Evolutionary conservation across 2,329 filamentous ascomycete genomes (phyloP), one percentile per base, ranked within the genome.

Genomic region (Coniella vitis): DNA sequence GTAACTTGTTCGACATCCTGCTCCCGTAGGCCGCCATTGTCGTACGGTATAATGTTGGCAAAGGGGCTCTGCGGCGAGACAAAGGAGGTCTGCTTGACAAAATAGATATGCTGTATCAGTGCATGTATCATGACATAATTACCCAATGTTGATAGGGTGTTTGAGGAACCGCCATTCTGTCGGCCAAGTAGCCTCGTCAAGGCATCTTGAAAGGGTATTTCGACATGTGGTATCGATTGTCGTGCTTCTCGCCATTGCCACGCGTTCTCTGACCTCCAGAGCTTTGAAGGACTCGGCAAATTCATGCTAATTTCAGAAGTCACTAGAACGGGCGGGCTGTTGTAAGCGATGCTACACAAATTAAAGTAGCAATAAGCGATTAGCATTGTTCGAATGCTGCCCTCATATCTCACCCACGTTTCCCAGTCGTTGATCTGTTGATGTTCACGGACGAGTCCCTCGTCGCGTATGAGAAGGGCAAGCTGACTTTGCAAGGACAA

Each of bases 51-150:
- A 0, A 71, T 66, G 2, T 69, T 63, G 2, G 71, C 70, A 22
- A 40, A 41, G 9, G 45, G 19, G 14, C 14, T 47, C 38, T 41
- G 38, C n/a, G 38, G 21, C 31, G 40, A 7, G 10, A 48, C 36
- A 42, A 81, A 73, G 0, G 74, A 78, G 0, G 78, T 80, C 58
- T 84, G 79, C 56, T 84, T 84, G 19, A 86, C 63, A 34, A 87
- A 70, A 60, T 83, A 87, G 14, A 88, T 82, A 53, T 87, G 83
- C 57, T 88, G 84, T 10, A 87, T 75, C 20, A 89, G 62, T 3
- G 83, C 83, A 58, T 87, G 83, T 3, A 88, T 83, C 31, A 89
- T 69, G 7, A 86, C 76, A 55, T 88, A 87, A 57, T 84, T 84
- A 1, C 83, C 84, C 7, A 86, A 64, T 0, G 80, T 79, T 0